Percentiles rank a stretch among this genome's conserved stretches.
Conservation (phyloP, 2,329 filamentous ascomycete genomes). For the Apiospora koreana region DNA sequence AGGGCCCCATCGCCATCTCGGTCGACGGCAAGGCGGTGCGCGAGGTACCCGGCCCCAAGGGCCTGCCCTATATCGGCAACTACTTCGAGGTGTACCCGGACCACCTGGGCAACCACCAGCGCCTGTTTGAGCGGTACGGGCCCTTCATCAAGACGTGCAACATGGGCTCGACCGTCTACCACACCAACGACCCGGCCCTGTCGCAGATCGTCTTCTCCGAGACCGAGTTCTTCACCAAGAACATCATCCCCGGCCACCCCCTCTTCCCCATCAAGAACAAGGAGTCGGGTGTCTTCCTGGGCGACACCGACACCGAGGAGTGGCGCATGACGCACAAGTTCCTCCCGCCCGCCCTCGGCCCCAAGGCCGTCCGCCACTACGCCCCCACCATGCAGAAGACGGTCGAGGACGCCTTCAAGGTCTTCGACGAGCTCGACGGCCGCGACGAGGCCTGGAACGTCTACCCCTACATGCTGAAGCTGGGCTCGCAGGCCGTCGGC, state of each 20-base stretch:
- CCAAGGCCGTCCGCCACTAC: slow-evolving; percentile 63
- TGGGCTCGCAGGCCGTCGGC: slow-evolving; percentile 46
- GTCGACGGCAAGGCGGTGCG: slow-evolving; percentile 52
- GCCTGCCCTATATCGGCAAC: slow-evolving; percentile 51
- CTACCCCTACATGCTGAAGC: slow-evolving; percentile 52
- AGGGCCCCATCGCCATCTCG: slow-evolving; percentile 41
- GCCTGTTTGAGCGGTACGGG: slow-evolving; percentile 54
- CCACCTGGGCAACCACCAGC: slow-evolving; percentile 57
- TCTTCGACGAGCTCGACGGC: slow-evolving; percentile 53
- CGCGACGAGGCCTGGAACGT: slow-evolving; percentile 48
- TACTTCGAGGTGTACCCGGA: slow-evolving; percentile 58
- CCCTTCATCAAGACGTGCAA: slow-evolving; percentile 53
- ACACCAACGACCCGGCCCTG: slow-evolving; percentile 51
- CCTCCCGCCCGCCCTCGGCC: slow-evolving; percentile 57
- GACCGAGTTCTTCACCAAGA: slow-evolving; percentile 54
- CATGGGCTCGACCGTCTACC: slow-evolving; percentile 50
- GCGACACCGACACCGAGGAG: slow-evolving; percentile 52
- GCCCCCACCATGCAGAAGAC: slow-evolving; percentile 59
- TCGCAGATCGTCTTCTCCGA: slow-evolving; percentile 49
- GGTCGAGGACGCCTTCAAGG: slow-evolving; percentile 50
- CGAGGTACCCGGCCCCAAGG: slow-evolving; percentile 50
- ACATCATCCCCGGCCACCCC: slow-evolving; percentile 51
- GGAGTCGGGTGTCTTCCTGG: slow-evolving; percentile 45
- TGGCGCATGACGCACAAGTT: slow-evolving; percentile 62
- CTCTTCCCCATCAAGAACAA: slow-evolving; percentile 43